Percentiles rank a stretch among this genome's conserved stretches.
These are phyloP conservation scores for Penicillium fuscoglaucum DNA, from an alignment of 2,329 filamentous ascomycete genomes.

Conservation along the genomic window DNA sequence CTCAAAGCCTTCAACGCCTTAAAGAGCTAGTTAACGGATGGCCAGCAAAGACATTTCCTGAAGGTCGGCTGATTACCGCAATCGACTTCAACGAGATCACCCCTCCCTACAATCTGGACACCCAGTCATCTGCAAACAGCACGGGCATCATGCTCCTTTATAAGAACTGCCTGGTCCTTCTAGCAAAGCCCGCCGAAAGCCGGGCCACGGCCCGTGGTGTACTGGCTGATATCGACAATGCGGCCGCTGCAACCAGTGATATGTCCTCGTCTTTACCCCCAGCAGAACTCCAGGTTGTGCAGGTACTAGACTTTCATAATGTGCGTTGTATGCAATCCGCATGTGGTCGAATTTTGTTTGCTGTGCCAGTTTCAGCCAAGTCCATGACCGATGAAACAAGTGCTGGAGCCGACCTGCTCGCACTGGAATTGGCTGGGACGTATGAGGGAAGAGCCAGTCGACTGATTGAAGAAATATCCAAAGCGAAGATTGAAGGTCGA, in stretches of 20 bases:
- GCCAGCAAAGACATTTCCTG: constrained; percentile 69
- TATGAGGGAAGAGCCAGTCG: constrained; percentile 77
- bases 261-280: constrained; percentile 31
- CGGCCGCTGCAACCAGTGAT: constrained; percentile 56
- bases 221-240: constrained; percentile 81
- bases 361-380: constrained; percentile 32
- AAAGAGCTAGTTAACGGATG: constrained; percentile 75
- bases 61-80: constrained; percentile 76
- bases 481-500: constrained; percentile 80
- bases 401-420: constrained; percentile 53
- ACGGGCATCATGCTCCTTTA: constrained; percentile 80
- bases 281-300: constrained; percentile 73
- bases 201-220: constrained; percentile 72
- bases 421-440: constrained; percentile 69
- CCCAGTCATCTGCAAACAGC: constrained; percentile 46
- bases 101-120: constrained; percentile 64
- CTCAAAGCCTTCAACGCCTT: constrained; percentile 71
- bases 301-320: constrained; percentile 68
- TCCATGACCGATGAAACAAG: constrained; percentile 21
- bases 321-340: constrained; percentile 63
- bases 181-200: constrained; percentile 67
- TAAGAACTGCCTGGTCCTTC: constrained; percentile 73
- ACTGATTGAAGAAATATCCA: constrained; percentile 80
- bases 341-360: constrained; percentile 42
- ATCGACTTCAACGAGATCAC: constrained; percentile 76